Evolutionary conservation across 805 yeast species (phyloP).

Genomic region (Metschnikowia proteae): DNA sequence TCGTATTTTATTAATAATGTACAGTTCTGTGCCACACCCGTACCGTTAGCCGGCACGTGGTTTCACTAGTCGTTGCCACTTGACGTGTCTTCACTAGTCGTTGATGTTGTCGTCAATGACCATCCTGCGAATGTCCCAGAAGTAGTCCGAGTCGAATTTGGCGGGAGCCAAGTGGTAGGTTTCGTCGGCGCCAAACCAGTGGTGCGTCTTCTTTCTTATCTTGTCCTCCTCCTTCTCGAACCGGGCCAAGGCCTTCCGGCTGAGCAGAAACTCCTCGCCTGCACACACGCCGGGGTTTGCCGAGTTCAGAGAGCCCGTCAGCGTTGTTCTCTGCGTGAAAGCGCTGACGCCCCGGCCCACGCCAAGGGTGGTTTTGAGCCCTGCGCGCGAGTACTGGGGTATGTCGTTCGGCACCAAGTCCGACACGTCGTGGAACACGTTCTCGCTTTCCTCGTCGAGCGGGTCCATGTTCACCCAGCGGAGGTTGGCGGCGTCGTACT

Average conservation of each 20-base stretch:
- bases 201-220: slow-evolving; percentile 29
- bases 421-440: slow-evolving; percentile 49
- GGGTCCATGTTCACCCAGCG: slow-evolving; percentile 53
- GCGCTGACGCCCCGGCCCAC: slow-evolving; percentile 31
- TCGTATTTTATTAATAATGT: no score
- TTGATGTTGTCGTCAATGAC: slow-evolving; percentile 31
- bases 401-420: slow-evolving; percentile 32
- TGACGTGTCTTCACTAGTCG: not conserved
- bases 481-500: slow-evolving; percentile 53
- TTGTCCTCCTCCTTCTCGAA: slow-evolving; percentile 37
- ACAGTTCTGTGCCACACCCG: no score
- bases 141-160: slow-evolving; percentile 26
- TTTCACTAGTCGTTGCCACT: not conserved
- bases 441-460: slow-evolving; percentile 30
- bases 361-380: not conserved
- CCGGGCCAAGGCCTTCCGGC: slow-evolving; percentile 26
- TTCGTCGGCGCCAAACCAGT: slow-evolving; percentile 37
- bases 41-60: not conserved
- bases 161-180: slow-evolving; percentile 18
- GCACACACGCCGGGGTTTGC: slow-evolving; percentile 10
- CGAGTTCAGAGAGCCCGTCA: slow-evolving; percentile 23
- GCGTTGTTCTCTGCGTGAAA: slow-evolving; percentile 36
- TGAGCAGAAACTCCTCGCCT: slow-evolving; percentile 26
- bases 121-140: slow-evolving; percentile 44
- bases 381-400: slow-evolving; percentile 11